phyloP scores from a whole-genome alignment of 2,329 filamentous ascomycete genomes.

The Aspergillus novoparasiticus region DNA sequence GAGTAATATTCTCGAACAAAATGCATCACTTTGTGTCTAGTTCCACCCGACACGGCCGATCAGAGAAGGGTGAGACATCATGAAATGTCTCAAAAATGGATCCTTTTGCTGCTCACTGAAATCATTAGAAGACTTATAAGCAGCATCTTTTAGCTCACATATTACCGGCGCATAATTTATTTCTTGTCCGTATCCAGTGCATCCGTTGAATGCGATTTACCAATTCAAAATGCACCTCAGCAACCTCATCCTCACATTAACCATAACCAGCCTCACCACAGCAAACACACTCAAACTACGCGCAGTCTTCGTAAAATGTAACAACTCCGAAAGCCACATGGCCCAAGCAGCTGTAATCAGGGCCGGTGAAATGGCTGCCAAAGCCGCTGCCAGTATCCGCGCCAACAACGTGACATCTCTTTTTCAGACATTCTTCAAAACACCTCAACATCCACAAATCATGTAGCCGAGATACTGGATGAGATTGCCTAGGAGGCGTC shows the following conservation, averaged over 20 bases:
- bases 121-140: neutral
- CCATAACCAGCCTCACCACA: neutral
- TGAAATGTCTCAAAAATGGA: neutral
- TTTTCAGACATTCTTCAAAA: slow-evolving; percentile 1
- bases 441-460: neutral
- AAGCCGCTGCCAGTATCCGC: neutral
- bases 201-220: rapidly evolving
- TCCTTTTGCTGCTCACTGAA: neutral
- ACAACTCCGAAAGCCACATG: neutral
- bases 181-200: too few species aligned
- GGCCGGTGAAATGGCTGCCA: neutral
- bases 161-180: too few species aligned
- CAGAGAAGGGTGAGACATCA: neutral
- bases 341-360: neutral
- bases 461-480: neutral
- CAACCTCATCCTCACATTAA: neutral
- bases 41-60: neutral
- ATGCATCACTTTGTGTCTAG: neutral
- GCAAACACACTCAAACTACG: neutral
- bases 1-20: neutral
- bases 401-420: neutral
- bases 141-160: neutral
- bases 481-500: neutral
- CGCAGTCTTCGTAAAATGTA: neutral
- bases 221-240: neutral